Base-by-base conservation (phyloP, 306 rosid species). In the Phaseolus lunatus region DNA sequence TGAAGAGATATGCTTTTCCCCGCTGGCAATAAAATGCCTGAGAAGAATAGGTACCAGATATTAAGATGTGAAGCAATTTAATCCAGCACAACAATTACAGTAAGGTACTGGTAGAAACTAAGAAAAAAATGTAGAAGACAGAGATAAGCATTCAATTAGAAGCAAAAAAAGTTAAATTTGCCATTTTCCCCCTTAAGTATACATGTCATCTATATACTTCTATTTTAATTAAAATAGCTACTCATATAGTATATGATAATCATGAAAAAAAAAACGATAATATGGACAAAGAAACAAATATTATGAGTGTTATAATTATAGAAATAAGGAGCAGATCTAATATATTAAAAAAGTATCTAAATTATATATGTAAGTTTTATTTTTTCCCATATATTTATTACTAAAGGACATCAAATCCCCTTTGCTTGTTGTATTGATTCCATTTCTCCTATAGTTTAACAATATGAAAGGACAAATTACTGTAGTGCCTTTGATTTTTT, bases 1-100 rank as follows among this genome's bases (percentile, higher is more conserved):
- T 91, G 85, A 91, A 91, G 56, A 93, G 98, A 81, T 89, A 93
- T 9, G 98, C 95, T 80, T 91, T 93, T 69, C 97, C 98, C 8
- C 88, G 81, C 72, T 92, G 91, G 72, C 93, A 85, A 71, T 81
- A 84, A 84, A 93, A 93, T 41, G 73, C 50, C 98, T 93, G 88
- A 75, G 26, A 81, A 82, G 47, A 67, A 75, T 43, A 19, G 33
- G 78, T 78, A 47, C 6, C 61, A 54, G 9, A 76, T 63, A 64
- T 62, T 53, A 48, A 65, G 69, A 84, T 57, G 54, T 16, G 58
- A 83, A 59, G 24, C 27, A 77, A n/a, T 29, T 78, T 33, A 45
- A 54, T 59, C 79, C 67, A 75, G 64, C 43, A 61, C 15, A 78
- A 54, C 62, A 74, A 82, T 75, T 73, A 20, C 15, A 76, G 72